Evolutionary conservation across 2,329 filamentous ascomycete species (phyloP), one percentile per base, ranked within the genome.

Genomic region (Neurospora sp.): DNA sequence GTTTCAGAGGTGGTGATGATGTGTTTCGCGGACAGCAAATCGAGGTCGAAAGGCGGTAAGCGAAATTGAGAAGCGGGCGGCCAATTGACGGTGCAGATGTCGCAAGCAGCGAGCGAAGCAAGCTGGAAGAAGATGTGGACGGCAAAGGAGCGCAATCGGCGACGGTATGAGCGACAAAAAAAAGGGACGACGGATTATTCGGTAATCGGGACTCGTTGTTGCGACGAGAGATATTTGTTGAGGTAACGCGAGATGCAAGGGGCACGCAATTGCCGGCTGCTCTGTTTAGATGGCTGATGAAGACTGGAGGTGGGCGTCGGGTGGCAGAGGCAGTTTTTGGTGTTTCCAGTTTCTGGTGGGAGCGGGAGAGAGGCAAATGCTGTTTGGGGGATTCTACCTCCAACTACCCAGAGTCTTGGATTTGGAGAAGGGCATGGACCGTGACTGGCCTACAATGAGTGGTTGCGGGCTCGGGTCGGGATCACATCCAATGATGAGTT

Each of bases 31-130:
- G 52, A 36, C 52, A 62, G 28, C 52, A 52, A 43, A 68, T 52
- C 41, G 36, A 69, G 41, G 23, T 68, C 46, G 69, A 68, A 68
- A 70, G 69, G 69, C 69, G 69, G 69, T 70, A 70, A 70, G 69
- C 66, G 66, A 70, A 70, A 70, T 66, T 41, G 69, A 70, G 66
- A 38, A 68, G 17, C 41, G 28, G 52, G 23, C 12, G 69, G 46
- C 66, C 69, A 70, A 70, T 66, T 69, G 68, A 57, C 36, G 69
- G 33, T 66, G 46, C 52, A 46, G 41, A 46, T 46, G n/a, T 41
- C 40, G 40, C 40, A 52, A 52, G 46, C 46, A 52, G 46, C 33
- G 66, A 66, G 36, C 46, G 52, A 62, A 62, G 52, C 52, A 62
- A 62, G 52, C 52, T 62, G 52, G 46, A 33, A 28, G 52, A 62